Base-by-base conservation (phyloP, 2,329 filamentous ascomycete genomes). In the Diplocarpon mali region DNA sequence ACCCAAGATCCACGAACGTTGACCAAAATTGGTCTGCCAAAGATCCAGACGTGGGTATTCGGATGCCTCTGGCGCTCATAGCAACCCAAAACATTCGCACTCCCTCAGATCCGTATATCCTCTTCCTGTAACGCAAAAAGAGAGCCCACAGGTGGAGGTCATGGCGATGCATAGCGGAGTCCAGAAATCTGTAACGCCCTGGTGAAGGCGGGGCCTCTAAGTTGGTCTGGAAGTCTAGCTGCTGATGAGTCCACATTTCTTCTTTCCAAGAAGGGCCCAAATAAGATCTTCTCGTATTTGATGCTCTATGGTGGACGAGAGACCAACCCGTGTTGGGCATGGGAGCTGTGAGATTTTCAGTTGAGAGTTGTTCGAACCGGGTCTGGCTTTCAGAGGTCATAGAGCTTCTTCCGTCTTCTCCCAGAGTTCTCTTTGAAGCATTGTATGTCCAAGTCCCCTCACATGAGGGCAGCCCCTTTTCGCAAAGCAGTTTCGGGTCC, bases 11-110 rank as follows among this genome's bases (percentile, higher is more conserved):
- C 37, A 73, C 50, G 38, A 74, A 67, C 0, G 61, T 64, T 0
- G 57, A 56, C 72, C 72, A 75, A 6, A 75, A 48, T 11, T 57
- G 57, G 8, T 64, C 57, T 14, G 69, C 66, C 4, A 65, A 52
- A n/a, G 48, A 42, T 14, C 66, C 64, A 11, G 53, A 49, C 2
- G 55, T 61, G 12, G 70, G 69, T 10, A 74, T 49, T 16, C 60
- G 53, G 17, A 70, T 54, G 2, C 57, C 53, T 17, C 63, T 57
- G 11, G 52, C 40, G 10, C 53, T 58, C 58, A 67, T 63, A 36
- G 59, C 64, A 28, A 62, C 49, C 67, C 69, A 75, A 5, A 71
- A 61, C 6, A 62, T 58, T n/a, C 53, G 38, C 5, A 69, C 60
- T 10, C 70, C 71, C 15, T 55, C 43, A 15, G 53, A 38, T 0